Evolutionary conservation across 164 flowering plant genomes (phyloP).

Genomic region (Umbilicus rupestris): DNA sequence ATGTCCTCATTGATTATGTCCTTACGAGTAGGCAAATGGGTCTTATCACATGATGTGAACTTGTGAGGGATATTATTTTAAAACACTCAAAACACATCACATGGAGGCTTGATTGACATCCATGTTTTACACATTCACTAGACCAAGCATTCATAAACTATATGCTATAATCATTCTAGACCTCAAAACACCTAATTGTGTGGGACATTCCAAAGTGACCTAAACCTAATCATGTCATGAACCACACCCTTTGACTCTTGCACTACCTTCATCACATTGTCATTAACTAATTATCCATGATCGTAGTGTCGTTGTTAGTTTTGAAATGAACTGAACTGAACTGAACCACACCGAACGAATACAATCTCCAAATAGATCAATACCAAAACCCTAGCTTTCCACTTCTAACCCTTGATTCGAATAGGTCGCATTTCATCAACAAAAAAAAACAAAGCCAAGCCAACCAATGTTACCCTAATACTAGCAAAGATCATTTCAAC

Average conservation of each 20-base stretch:
- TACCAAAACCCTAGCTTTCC: not conserved
- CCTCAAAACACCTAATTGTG: not conserved
- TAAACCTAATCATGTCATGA: not conserved
- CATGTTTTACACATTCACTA: slow-evolving; percentile 1
- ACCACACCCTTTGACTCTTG: not conserved
- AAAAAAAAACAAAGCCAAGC: not conserved
- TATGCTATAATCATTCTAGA: not conserved
- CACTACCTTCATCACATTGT: not conserved
- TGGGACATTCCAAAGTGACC: slow-evolving; percentile 1
- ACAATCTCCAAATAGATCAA: too few species aligned
- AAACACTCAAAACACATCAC: not conserved
- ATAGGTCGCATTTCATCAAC: not conserved
- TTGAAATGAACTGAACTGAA: too few species aligned
- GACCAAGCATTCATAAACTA: not conserved
- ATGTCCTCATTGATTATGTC: not conserved
- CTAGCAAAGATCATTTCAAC: too few species aligned
- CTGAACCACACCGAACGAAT: too few species aligned
- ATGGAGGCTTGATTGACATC: not conserved
- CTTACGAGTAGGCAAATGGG: too few species aligned
- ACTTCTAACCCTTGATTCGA: not conserved
- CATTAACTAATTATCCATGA: not conserved
- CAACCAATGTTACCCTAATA: too few species aligned
- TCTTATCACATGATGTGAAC: too few species aligned
- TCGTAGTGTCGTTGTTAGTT: too few species aligned
- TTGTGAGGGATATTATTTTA: not conserved